A percentile compares a stretch with the other conserved stretches of the same genome.
Evolutionary conservation across 176 grass and related monocot genomes (phyloP).

Genomic region (Eremochloa ophiuroides): DNA sequence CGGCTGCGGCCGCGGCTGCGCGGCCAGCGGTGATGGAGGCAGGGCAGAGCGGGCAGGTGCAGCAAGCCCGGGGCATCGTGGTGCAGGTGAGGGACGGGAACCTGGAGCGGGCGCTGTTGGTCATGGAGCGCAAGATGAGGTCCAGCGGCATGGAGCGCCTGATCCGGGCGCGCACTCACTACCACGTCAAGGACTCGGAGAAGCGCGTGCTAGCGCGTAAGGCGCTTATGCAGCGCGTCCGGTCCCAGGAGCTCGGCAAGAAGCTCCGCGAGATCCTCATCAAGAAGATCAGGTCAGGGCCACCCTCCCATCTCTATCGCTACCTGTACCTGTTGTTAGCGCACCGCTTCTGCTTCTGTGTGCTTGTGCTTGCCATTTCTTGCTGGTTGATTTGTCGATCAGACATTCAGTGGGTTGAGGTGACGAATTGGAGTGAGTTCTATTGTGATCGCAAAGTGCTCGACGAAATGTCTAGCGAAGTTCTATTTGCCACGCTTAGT

Average conservation of each 20-base stretch:
- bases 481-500: background rate
- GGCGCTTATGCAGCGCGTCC: conserved; percentile 71
- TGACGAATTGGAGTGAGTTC: background rate
- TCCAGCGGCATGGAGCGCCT: conserved; percentile 87
- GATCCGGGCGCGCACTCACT: conserved; percentile 44
- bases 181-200: conserved; percentile 94
- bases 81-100: conserved; percentile 81
- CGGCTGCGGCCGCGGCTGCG: background rate
- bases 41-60: conserved; percentile 14
- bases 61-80: conserved; percentile 56
- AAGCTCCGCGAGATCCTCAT: conserved; percentile 81
- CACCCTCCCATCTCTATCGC: background rate
- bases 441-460: background rate
- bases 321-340: background rate
- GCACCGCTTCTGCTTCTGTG: background rate
- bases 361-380: background rate
- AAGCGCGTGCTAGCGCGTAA: conserved; percentile 90
- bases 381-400: background rate
- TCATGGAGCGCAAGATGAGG: conserved; percentile 82
- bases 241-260: conserved; percentile 76
- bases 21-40: background rate
- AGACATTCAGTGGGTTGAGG: background rate
- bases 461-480: conserved; percentile 1
- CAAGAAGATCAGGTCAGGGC: conserved; percentile 87
- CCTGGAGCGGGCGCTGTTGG: conserved; percentile 61